Evolutionary conservation across 202 grass and related monocot species (phyloP).

Genomic region (Hordeum pubiflorum): DNA sequence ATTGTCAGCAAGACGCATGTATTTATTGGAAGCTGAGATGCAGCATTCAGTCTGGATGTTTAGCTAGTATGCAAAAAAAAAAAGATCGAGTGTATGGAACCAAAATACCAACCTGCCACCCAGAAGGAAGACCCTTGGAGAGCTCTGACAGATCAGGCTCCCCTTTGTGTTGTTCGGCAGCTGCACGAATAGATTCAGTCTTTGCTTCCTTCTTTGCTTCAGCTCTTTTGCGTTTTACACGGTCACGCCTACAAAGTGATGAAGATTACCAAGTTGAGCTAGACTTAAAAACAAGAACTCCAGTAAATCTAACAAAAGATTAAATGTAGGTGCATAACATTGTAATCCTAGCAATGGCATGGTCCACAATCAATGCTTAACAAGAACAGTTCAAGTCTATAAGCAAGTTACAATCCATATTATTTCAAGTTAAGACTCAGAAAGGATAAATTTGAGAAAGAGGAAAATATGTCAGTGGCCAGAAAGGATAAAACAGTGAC

Average conservation of each 20-base stretch:
- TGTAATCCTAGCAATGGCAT: background rate
- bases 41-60: background rate
- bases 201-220: constrained; percentile 44
- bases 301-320: background rate
- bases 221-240: constrained; percentile 76
- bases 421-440: background rate
- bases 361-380: background rate
- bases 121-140: constrained; percentile 75
- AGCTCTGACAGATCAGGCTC: constrained; percentile 59
- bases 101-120: constrained; percentile 64
- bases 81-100: background rate
- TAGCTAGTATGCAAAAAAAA: background rate
- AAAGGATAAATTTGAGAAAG: background rate
- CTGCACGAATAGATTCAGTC: background rate
- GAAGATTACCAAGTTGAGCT: background rate
- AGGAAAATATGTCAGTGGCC: background rate
- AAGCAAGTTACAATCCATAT: background rate
- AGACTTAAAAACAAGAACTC: background rate
- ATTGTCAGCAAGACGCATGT: background rate
- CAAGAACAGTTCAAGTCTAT: background rate
- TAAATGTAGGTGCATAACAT: background rate
- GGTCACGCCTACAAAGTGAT: constrained; percentile 62
- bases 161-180: constrained; percentile 34
- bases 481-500: background rate
- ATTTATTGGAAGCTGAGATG: background rate